phyloP scores from a whole-genome alignment of 805 yeast genomes.

The Myxozyma neotropica region DNA sequence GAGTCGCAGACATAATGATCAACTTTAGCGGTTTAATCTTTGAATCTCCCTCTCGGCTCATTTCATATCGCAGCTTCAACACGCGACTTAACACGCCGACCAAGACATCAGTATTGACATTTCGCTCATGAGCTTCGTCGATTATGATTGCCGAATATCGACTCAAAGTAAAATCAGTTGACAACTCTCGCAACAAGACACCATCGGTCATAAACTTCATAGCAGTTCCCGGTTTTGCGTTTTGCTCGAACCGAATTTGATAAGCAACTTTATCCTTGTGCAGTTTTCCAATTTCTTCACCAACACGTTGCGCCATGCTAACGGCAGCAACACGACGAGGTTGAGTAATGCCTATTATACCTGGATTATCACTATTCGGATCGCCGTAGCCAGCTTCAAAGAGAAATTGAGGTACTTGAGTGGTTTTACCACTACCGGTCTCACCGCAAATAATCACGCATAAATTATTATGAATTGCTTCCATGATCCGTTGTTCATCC shows the following conservation, averaged over 20 bases:
- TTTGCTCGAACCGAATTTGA: slow-evolving; percentile 80
- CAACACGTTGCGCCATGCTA: slow-evolving; percentile 83
- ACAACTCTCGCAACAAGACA: slow-evolving; percentile 89
- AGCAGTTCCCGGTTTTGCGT: slow-evolving; percentile 63
- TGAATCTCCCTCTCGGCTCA: slow-evolving; percentile 44
- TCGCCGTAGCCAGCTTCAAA: slow-evolving; percentile 90
- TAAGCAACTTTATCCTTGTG: slow-evolving; percentile 72
- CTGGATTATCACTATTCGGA: slow-evolving; percentile 65
- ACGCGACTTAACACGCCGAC: slow-evolving; percentile 94
- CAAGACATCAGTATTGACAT: slow-evolving; percentile 90
- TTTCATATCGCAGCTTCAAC: slow-evolving; percentile 62
- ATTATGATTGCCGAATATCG: slow-evolving; percentile 86
- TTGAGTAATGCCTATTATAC: slow-evolving; percentile 96
- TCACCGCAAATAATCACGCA: slow-evolving; percentile 93
- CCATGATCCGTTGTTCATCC: slow-evolving; percentile 93
- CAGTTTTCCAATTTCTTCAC: slow-evolving; percentile 68
- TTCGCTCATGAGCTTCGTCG: slow-evolving; percentile 98
- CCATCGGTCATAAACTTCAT: slow-evolving; percentile 94
- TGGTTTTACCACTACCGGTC: slow-evolving; percentile 98
- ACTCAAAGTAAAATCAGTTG: slow-evolving; percentile 76
- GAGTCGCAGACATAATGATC: slow-evolving; percentile 95
- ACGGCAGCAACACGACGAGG: slow-evolving; percentile 95
- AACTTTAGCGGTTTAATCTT: slow-evolving; percentile 70
- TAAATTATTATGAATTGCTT: slow-evolving; percentile 89
- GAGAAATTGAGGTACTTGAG: slow-evolving; percentile 95